Conservation (phyloP, 371 early-diverging fungal species). For the Mortierella polycephala region DNA sequence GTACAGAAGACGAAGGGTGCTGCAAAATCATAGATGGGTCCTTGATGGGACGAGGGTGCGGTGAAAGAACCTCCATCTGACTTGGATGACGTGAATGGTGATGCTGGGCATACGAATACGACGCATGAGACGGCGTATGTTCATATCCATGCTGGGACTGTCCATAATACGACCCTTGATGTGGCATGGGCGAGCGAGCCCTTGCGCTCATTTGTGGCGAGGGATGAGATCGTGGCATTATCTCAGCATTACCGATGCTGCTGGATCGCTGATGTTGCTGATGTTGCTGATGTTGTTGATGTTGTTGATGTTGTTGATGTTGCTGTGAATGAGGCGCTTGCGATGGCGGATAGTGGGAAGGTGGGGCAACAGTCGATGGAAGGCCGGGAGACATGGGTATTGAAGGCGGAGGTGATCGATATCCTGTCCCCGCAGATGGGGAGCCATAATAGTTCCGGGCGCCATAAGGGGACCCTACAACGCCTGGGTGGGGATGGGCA, state of each 20-base stretch:
- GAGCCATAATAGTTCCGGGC: constrained; percentile 28
- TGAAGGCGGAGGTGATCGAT: constrained; percentile 41
- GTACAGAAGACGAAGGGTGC: constrained; percentile 13
- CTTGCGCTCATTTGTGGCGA: constrained; percentile 28
- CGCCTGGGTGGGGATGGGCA: constrained; percentile 9
- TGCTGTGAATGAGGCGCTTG: constrained; percentile 1
- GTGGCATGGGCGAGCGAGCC: constrained; percentile 35
- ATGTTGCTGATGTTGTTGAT: constrained; percentile 2
- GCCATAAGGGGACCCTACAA: constrained; percentile 30
- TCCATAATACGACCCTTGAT: constrained; percentile 36
- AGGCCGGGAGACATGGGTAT: constrained; percentile 16
- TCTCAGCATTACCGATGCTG: constrained; percentile 32
- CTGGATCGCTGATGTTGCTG: constrained; percentile 37
- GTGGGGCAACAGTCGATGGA: constrained; percentile 19
- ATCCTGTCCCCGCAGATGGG: constrained; percentile 12
- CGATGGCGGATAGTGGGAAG: constrained; percentile 19
- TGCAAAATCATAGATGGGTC: constrained; percentile 23
- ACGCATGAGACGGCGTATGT: constrained; percentile 10
- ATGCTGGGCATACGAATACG: constrained; percentile 20
- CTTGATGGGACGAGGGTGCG: constrained; percentile 24
- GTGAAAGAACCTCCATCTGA: constrained; percentile 24
- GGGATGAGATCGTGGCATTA: constrained; percentile 19
- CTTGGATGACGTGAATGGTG: constrained; percentile 20
- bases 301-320: constrained; percentile 7
- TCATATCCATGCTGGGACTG: constrained; percentile 30